Evolutionary conservation across 2,329 filamentous ascomycete species (phyloP).

Genomic region (Pseudogymnoascus sp.): DNA sequence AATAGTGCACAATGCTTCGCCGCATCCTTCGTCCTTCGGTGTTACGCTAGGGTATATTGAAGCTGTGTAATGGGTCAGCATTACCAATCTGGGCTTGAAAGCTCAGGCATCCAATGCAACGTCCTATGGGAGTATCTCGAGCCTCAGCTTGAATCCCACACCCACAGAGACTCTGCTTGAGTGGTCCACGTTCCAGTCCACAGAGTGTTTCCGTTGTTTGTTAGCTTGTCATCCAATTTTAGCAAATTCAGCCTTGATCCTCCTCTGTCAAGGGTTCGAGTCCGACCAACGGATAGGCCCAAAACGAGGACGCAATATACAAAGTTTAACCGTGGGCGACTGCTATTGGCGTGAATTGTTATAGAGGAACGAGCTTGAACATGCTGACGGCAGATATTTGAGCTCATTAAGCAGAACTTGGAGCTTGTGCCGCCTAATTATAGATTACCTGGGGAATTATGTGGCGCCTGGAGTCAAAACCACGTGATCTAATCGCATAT

Average conservation of each 20-base stretch:
- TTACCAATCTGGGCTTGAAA: not conserved
- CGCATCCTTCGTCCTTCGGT: not conserved
- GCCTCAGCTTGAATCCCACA: not conserved
- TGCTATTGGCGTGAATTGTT: not conserved
- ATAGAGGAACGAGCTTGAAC: not conserved
- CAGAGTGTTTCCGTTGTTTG: not conserved
- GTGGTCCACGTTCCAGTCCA: not conserved
- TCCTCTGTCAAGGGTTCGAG: not conserved
- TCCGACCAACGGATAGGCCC: not conserved
- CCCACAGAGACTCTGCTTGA: not conserved
- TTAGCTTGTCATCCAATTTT: not conserved
- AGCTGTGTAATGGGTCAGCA: not conserved
- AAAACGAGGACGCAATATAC: not conserved
- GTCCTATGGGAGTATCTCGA: not conserved
- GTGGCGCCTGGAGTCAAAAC: not conserved
- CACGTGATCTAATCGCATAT: not conserved
- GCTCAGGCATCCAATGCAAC: not conserved
- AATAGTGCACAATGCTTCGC: not conserved
- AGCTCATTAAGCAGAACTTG: not conserved
- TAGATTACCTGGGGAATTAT: not conserved
- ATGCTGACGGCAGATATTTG: not conserved
- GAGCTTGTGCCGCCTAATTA: not conserved
- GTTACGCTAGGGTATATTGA: not conserved
- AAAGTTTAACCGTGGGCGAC: not conserved
- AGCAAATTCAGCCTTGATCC: not conserved